Conservation (phyloP, 1,284 basidiomycete species). For the Ganoderma lucidum region DNA sequence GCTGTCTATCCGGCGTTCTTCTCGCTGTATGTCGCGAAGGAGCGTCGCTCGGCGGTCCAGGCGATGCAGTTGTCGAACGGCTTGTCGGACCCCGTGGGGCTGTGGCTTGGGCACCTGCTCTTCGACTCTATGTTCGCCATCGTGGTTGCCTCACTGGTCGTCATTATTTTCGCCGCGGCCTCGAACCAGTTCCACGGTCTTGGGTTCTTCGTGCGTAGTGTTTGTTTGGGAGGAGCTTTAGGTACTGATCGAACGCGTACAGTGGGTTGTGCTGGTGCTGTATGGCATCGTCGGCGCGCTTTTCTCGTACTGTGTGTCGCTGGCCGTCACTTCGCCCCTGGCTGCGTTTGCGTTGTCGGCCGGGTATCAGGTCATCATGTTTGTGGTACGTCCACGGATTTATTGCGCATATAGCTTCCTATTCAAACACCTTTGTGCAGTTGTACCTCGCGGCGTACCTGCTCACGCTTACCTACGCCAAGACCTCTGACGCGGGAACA, state of each 20-base stretch:
- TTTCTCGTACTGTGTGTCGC: constrained; percentile 73
- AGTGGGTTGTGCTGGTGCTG: constrained; percentile 78
- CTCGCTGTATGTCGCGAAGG: constrained; percentile 76
- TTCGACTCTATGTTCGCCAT: constrained; percentile 74
- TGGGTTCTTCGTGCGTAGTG: constrained; percentile 66
- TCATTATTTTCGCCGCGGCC: constrained; percentile 64
- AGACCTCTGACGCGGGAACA: constrained; percentile 58
- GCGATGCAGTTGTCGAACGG: constrained; percentile 86
- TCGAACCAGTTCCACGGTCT: constrained; percentile 75
- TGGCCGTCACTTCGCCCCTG: constrained; percentile 71
- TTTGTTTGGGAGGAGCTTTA: not conserved
- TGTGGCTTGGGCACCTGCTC: constrained; percentile 84
- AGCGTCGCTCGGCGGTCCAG: constrained; percentile 72
- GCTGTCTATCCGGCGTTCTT: constrained; percentile 84
- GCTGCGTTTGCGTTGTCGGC: constrained; percentile 79
- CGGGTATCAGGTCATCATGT: constrained; percentile 80
- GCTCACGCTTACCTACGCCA: constrained; percentile 75
- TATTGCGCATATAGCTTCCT: not conserved
- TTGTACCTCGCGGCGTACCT: constrained; percentile 72
- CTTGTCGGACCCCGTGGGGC: constrained; percentile 70
- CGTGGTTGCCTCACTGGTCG: constrained; percentile 65
- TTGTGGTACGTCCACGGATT: constrained; percentile 55
- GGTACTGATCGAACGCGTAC: not conserved
- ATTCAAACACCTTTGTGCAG: constrained; percentile 42
- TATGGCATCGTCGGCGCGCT: constrained; percentile 76